Evolutionary conservation across 495 filamentous ascomycete species (phyloP), one percentile per base, ranked within the genome.

Genomic region (Lepraria neglecta): DNA sequence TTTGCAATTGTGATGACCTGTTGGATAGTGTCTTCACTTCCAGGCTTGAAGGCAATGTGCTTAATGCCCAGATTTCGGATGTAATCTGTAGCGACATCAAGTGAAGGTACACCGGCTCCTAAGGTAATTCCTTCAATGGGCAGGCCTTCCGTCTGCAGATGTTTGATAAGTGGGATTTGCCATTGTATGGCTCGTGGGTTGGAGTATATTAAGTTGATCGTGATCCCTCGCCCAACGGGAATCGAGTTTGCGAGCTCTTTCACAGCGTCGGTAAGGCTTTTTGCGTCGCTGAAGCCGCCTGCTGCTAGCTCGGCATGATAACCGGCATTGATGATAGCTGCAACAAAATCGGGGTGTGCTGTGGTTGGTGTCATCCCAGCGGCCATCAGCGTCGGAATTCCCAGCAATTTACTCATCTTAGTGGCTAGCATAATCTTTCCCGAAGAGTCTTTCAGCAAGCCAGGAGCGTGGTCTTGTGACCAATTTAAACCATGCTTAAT

Each of bases 381-480:
- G 17, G 75, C 75, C 56, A 77, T 73, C 0, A 77, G 30, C 9
- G 75, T 74, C 15, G 75, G 74, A 3, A 71, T 55, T 24, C 72
- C 69, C 15, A 77, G 45, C 10, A 77, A 60, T 19, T 68, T 63
- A 42, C 65, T 76, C 42, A 77, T 62, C 27, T 71, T 72, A 24
- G 74, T 77, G 46, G 73, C 68, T 4, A 77, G 92, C 61, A 87
- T 94, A 1, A 87, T 94, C 68, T 86, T 81, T 21, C 92, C 92
- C 54, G 80, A 79, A 12, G 90, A 89, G 21, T 89, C 95, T 76
- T 88, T 89, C 64, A 91, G 82, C 48, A 97, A 80, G 55, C 83
- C 84, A 2, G 92, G 92, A 21, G 91, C 90, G 70, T 91, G 86
- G 69, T 96, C 90, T 71, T 92, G 92, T 45, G 96, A 90, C 92